Base-by-base conservation (phyloP, 352 stramenopile genomes). In the Globisporangium parvum region DNA sequence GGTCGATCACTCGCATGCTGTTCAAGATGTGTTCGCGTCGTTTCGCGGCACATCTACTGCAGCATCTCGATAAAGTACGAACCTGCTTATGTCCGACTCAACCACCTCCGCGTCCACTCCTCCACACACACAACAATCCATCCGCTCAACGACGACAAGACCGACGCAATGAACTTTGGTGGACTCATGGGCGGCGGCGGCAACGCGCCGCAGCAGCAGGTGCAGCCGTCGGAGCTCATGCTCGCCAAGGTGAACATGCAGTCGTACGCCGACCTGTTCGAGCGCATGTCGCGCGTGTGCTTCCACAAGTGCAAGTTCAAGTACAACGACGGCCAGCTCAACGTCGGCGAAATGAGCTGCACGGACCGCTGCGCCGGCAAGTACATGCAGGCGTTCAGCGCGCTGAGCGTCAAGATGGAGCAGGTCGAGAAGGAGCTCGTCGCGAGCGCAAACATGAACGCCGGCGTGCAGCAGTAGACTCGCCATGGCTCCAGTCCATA, bases 291-390 rank as follows among this genome's bases (percentile, higher is more conserved):
- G 65, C 73, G 77, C 60, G 73, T 95, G 47, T 98, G 91, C 67
- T 96, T 96, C 77, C 85, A 96, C 67, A 98, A 98, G 70, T 98
- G 91, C 83, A 89, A 97, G 60, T 90, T 93, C 59, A 97, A 96
- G 73, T 97, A 98, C 75, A 95, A 93, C 51, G 96, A 99, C 69
- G 82, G 87, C 50, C 95, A 99, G 67, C 77, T 99, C 10, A 96
- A 97, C 54, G 82, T 99, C 31, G 96, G 95, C 63, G 96, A 99
- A 81, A 98, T 98, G 94, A 97, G 79, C 69, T 99, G 96, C 77
- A 96, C 97, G 58, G 96, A 99, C 82, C 90, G 96, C 63, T 99
- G 96, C 69, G 91, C 97, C 33, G 81, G 90, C 57, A 99, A 99
- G 76, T 99, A 99, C 79, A 93, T 99, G 76, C 91, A 99, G 69